Base-by-base conservation (phyloP, 2,329 filamentous ascomycete species). In the Trichoderma atroviride region DNA sequence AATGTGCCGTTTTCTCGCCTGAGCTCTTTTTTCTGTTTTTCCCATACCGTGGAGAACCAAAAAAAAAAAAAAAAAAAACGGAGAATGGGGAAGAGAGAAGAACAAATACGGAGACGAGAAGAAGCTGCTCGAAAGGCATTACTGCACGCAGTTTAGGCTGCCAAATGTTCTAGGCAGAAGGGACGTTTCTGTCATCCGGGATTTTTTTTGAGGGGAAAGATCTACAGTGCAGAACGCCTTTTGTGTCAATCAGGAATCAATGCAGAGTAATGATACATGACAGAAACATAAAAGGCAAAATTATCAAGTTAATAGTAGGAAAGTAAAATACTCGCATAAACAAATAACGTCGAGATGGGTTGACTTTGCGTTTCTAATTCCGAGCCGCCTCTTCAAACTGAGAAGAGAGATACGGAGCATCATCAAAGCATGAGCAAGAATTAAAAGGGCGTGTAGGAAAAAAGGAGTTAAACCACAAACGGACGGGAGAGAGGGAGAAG, bases 211-310 rank as follows among this genome's bases (percentile, higher is more conserved):
- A 31, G 14, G 50, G 53, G 33, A 35, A 35, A 14, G 62, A 65
- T 65, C 62, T 65, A 65, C 62, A n/a, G 53, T 65, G 62, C 62
- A 65, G 56, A 47, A 37, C 52, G 52, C 40, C 22, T 65, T 65
- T 43, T 43, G 24, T 37, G 29, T 53, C 62, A 50, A 9, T 19
- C 24, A 47, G 14, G 29, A 31, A 11, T 4, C 10, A 56, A 29
- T 43, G 6, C 19, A 1, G 40, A 37, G 10, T 1, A n/a, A n/a
- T 33, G 27, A 35, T 3, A 61, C 19, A 9, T 3, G n/a, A 24
- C 6, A 19, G 19, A 22, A 61, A 6, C 9, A 24, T 1, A 19
- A 5, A 13, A 56, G 19, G 11, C 3, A 57, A 11, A 37, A 35
- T n/a, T 22, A 43, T 19, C 19, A n/a, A 43, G 6, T 43, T 6